Base-by-base conservation (phyloP, 257 asterid species). In the Phtheirospermum japonicum region DNA sequence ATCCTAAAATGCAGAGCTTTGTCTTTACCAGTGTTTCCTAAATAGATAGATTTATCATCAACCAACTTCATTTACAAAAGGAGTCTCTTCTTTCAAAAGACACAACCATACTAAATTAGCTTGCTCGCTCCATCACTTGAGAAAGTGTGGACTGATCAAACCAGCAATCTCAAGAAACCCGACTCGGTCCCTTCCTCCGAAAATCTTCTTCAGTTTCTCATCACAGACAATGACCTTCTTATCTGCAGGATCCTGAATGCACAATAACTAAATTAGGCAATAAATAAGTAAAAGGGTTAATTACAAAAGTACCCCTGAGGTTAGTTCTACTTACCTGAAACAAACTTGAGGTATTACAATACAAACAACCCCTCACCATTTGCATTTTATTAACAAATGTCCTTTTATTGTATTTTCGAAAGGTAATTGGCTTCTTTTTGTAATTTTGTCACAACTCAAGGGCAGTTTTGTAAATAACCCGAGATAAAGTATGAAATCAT, bases 151-250 rank as follows among this genome's bases (percentile, higher is more conserved):
- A 61, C 58, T 87, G 32, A 89, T 80, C 85, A 89, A 73, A 34
- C 97, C 91, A 7, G 99, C 97, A 70, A 89, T 85, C 82, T 93
- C 96, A 52, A 93, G 96, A 70, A 93, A 93, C 60, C 96, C 97
- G 19, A 93, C 92, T 0, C 83, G 87, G 12, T 85, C 97, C 77
- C 53, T 83, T 39, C 87, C 96, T 14, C 57, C 85, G n/a, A 93
- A 87, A 10, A 89, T 82, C 9, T 43, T 75, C 81, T 93, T 93
- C 85, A 93, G 87, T 66, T 89, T 75, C 79, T 87, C 99, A 45
- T 93, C 99, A 54, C 97, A 93, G 63, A 89, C 33, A 48, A 92
- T 85, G 43, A 89, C 86, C 79, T 83, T 86, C 75, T 79, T 87
- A 81, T 89, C 73, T 34, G 80, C 82, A 45, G 97, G 97, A 67